phyloP scores from a whole-genome alignment of 139 green algal species.

The Chlorella sp. region DNA sequence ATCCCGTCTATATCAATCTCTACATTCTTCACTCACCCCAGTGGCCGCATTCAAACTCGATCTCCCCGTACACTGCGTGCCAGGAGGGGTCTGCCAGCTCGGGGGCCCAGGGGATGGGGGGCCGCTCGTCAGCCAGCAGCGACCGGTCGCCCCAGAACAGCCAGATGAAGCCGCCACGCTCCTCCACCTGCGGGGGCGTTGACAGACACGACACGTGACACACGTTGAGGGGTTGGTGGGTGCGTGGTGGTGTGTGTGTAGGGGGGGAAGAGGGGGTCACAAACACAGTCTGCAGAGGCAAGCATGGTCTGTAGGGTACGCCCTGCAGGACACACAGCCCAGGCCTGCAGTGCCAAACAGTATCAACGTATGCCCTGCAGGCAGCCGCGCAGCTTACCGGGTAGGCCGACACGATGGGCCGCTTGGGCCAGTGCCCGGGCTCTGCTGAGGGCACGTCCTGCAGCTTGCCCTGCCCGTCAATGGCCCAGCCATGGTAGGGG shows the following conservation, averaged over 20 bases:
- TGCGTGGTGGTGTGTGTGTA: too few species aligned
- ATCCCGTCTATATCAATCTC: too few species aligned
- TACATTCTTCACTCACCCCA: conserved; percentile 51
- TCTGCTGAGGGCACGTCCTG: conserved; percentile 31
- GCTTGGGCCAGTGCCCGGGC: conserved; percentile 45
- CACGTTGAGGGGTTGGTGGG: too few species aligned
- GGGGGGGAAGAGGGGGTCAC: too few species aligned
- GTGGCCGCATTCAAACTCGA: conserved; percentile 35
- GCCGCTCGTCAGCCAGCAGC: conserved; percentile 64
- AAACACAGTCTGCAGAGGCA: background rate
- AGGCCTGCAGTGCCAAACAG: background rate
- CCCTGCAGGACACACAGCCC: background rate
- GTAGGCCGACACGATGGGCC: conserved; percentile 34
- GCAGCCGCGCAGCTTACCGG: too few species aligned
- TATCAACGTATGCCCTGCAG: background rate
- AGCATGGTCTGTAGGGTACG: background rate
- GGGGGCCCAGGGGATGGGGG: conserved; percentile 61
- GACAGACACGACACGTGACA: too few species aligned
- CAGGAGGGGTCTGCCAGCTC: conserved; percentile 73
- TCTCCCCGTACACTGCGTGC: conserved; percentile 57
- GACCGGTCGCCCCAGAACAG: conserved; percentile 64
- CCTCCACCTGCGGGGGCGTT: conserved; percentile 47
- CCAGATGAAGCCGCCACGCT: conserved; percentile 77
- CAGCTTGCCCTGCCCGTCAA: conserved; percentile 54
- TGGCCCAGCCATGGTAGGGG: conserved; percentile 72